Evolutionary conservation across 495 filamentous ascomycete genomes (phyloP).

Genomic region (Aspergillus biplanus): DNA sequence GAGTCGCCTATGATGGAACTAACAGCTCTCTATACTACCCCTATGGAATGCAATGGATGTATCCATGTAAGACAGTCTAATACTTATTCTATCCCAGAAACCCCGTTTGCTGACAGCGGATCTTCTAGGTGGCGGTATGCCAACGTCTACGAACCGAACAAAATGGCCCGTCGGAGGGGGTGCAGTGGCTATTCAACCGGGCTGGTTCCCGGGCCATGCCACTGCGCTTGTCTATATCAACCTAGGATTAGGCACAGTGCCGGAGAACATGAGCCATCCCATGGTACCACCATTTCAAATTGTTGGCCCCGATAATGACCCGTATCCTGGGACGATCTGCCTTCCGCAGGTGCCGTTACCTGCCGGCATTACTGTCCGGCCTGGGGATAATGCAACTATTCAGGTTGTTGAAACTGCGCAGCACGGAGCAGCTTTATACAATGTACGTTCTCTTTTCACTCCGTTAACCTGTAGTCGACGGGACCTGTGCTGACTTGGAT

Average conservation of each 20-base stretch:
- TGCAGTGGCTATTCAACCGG: slow-evolving; percentile 83
- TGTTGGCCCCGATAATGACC: slow-evolving; percentile 75
- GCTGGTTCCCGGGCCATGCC: slow-evolving; percentile 93
- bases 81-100: neutral
- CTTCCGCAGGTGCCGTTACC: slow-evolving; percentile 90
- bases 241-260: slow-evolving; percentile 81
- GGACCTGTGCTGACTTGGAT: slow-evolving; percentile 23
- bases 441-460: slow-evolving; percentile 61
- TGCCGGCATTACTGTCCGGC: slow-evolving; percentile 66
- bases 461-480: neutral
- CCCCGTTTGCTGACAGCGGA: neutral
- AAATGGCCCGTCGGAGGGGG: slow-evolving; percentile 90
- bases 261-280: slow-evolving; percentile 84
- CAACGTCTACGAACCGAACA: slow-evolving; percentile 78
- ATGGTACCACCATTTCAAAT: slow-evolving; percentile 88
- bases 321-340: slow-evolving; percentile 87
- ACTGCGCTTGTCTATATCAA: slow-evolving; percentile 93
- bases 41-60: slow-evolving; percentile 97
- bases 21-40: slow-evolving; percentile 61
- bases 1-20: slow-evolving; percentile 42
- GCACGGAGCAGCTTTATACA: slow-evolving; percentile 89
- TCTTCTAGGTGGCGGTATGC: slow-evolving; percentile 79
- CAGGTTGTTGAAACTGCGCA: slow-evolving; percentile 88
- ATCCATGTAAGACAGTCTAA: slow-evolving; percentile 75
- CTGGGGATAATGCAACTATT: slow-evolving; percentile 91